Evolutionary conservation across 2,329 filamentous ascomycete species (phyloP).

Genomic region (Aureobasidium leucospermi): DNA sequence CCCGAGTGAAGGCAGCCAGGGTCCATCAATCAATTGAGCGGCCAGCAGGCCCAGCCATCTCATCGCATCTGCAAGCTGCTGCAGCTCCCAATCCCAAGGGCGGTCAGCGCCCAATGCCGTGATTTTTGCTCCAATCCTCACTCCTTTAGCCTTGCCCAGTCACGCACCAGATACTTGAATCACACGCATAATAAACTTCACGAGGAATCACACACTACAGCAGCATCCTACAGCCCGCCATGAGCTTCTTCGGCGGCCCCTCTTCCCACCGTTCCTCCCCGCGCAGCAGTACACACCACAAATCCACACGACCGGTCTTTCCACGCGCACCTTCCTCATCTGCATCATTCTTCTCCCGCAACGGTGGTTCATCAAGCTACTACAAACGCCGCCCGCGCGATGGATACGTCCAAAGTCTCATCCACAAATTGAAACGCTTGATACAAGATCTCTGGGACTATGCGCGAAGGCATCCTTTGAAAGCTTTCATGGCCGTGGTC

Average conservation of each 20-base stretch:
- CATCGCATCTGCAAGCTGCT: not conserved
- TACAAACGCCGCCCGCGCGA: conserved; percentile 70
- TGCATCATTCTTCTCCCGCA: conserved; percentile 15
- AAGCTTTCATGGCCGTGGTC: conserved; percentile 81
- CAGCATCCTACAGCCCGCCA: not conserved
- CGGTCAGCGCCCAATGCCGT: not conserved
- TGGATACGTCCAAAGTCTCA: conserved; percentile 66
- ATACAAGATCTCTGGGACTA: conserved; percentile 75
- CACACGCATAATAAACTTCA: not conserved
- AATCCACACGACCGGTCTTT: not conserved
- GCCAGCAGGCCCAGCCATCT: conserved; percentile 4
- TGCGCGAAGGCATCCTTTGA: conserved; percentile 74
- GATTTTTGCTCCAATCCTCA: not conserved
- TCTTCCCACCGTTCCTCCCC: conserved; percentile 2
- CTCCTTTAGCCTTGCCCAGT: not conserved
- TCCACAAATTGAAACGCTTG: conserved; percentile 69
- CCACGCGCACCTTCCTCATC: conserved; percentile 8
- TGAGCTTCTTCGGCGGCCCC: conserved; percentile 14
- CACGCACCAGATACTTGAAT: not conserved
- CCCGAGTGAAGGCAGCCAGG: not conserved
- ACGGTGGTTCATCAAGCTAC: conserved; percentile 53
- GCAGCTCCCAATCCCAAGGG: not conserved
- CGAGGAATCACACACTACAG: not conserved
- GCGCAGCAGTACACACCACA: not conserved
- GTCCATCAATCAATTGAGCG: not conserved